Evolutionary conservation across 2,329 filamentous ascomycete species (phyloP).

Genomic region (Fonsecaea erecta): DNA sequence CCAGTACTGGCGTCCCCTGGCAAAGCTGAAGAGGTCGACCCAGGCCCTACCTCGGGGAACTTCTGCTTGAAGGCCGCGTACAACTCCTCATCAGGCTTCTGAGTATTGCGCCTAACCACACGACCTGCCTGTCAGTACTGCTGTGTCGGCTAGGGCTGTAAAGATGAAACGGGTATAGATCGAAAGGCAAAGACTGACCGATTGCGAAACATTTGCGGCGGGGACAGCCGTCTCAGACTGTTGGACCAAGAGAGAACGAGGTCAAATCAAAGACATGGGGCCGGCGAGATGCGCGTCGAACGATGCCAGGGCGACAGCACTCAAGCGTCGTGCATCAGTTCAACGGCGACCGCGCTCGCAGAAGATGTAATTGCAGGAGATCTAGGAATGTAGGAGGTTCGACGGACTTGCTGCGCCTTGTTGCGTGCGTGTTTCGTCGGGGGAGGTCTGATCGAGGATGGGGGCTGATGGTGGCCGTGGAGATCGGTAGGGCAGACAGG

Average conservation of each 20-base stretch:
- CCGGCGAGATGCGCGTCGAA: slow-evolving; percentile 23
- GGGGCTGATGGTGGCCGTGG: slow-evolving; percentile 4
- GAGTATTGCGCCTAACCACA: slow-evolving; percentile 68
- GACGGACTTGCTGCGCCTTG: slow-evolving; percentile 31
- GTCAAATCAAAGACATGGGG: slow-evolving; percentile 35
- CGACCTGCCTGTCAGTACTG: slow-evolving; percentile 27
- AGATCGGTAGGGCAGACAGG: not conserved
- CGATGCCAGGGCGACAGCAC: slow-evolving; percentile 4
- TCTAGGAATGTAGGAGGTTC: slow-evolving; percentile 18
- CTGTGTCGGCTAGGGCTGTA: slow-evolving; percentile 8
- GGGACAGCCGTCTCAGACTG: slow-evolving; percentile 36
- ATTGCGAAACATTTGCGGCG: slow-evolving; percentile 53
- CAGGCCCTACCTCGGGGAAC: slow-evolving; percentile 73
- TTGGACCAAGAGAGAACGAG: slow-evolving; percentile 22
- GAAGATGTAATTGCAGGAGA: slow-evolving; percentile 11
- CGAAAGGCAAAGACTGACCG: slow-evolving; percentile 45
- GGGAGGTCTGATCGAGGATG: slow-evolving; percentile 7
- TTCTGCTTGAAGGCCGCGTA: slow-evolving; percentile 81
- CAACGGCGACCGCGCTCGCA: slow-evolving; percentile 2
- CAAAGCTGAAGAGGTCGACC: slow-evolving; percentile 52
- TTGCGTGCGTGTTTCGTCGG: slow-evolving; percentile 25
- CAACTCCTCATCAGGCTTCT: slow-evolving; percentile 85
- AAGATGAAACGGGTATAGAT: slow-evolving; percentile 28
- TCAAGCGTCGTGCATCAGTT: slow-evolving; percentile 23
- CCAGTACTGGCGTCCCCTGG: slow-evolving; percentile 49